A percentile compares a stretch with the other conserved stretches of the same genome.
phyloP scores from a whole-genome alignment of 768 basidiomycete species.

The Termitomyces sp. region DNA sequence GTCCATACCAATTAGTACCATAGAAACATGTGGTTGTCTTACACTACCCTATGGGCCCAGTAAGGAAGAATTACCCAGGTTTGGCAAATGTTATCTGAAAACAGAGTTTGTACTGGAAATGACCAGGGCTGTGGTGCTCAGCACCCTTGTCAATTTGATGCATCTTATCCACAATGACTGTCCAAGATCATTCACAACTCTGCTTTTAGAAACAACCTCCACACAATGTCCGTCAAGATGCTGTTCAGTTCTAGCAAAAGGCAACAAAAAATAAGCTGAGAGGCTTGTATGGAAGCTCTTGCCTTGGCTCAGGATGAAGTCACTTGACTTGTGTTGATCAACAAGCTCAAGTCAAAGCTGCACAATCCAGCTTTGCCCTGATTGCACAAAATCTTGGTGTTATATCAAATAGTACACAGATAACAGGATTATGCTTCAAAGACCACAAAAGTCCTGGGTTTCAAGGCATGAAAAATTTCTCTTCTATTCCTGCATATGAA shows the following conservation, averaged over 20 bases:
- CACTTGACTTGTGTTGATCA: too few species aligned
- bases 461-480: constrained; percentile 78
- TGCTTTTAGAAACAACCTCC: constrained; percentile 72
- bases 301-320: constrained; percentile 60
- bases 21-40: constrained; percentile 93
- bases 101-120: constrained; percentile 6
- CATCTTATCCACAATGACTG: constrained; percentile 90
- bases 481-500: constrained; percentile 65
- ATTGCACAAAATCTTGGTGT: constrained; percentile 67
- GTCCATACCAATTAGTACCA: constrained; percentile 8
- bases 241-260: constrained; percentile 79
- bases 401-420: constrained; percentile 84
- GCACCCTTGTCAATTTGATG: constrained; percentile 87
- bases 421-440: constrained; percentile 85
- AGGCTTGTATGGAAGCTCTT: constrained; percentile 79
- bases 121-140: constrained; percentile 72
- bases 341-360: constrained; percentile 53
- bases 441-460: constrained; percentile 91
- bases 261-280: constrained; percentile 62
- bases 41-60: constrained; percentile 82
- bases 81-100: background rate
- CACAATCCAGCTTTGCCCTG: constrained; percentile 54
- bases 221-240: constrained; percentile 90
- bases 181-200: constrained; percentile 89
- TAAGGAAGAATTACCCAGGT: constrained; percentile 84